These are phyloP conservation scores for Aspergillus ibericus DNA, from an alignment of 2,329 filamentous ascomycete species.

Conservation along the genomic window DNA sequence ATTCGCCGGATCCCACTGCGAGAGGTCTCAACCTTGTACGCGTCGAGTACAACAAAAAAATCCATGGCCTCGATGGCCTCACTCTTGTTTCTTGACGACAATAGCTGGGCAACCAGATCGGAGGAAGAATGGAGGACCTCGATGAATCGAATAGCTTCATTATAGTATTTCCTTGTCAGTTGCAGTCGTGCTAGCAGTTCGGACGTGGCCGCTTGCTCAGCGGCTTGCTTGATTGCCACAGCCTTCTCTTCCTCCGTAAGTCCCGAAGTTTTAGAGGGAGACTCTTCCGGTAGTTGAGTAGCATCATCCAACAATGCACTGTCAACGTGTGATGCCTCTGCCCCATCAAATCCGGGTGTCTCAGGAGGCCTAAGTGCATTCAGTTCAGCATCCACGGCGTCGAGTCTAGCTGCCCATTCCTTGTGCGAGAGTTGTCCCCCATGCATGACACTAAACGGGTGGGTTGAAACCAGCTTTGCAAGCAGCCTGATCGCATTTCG, in stretches of 20 bases:
- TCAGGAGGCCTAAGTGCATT: conserved; percentile 74
- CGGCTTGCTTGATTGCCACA: conserved; percentile 72
- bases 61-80: conserved; percentile 99
- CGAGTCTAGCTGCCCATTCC: conserved; percentile 80
- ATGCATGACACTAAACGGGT: conserved; percentile 90
- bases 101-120: conserved; percentile 75
- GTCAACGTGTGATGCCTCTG: conserved; percentile 69
- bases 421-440: conserved; percentile 80
- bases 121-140: conserved; percentile 85
- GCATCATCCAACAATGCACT: conserved; percentile 81
- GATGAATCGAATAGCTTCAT: conserved; percentile 92
- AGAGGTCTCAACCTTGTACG: conserved; percentile 93
- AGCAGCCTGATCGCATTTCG: conserved; percentile 93
- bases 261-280: conserved; percentile 63
- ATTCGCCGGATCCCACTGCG: conserved; percentile 91
- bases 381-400: conserved; percentile 80
- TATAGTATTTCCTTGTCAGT: conserved; percentile 84
- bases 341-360: conserved; percentile 70
- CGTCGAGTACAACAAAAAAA: conserved; percentile 92
- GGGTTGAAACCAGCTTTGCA: conserved; percentile 83
- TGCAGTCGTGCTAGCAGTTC: conserved; percentile 87
- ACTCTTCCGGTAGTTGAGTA: conserved; percentile 69
- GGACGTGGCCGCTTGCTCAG: conserved; percentile 83
- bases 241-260: conserved; percentile 80
- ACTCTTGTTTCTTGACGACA: conserved; percentile 95